phyloP scores from a whole-genome alignment of 2,329 filamentous ascomycete species.

The Pseudogymnoascus sp. region DNA sequence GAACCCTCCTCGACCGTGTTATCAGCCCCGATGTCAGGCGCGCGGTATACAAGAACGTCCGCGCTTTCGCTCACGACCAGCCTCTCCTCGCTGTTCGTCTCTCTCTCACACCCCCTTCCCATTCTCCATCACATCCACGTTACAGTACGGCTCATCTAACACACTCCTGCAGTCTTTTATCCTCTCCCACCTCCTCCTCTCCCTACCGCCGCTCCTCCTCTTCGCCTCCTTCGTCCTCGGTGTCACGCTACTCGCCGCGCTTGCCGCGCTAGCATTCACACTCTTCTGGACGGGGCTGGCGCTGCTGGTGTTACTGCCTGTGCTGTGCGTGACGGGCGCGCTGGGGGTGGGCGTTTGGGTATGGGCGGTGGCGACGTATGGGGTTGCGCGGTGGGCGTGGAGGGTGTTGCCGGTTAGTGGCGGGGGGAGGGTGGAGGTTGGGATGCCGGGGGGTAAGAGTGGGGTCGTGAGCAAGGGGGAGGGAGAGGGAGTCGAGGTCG shows the following conservation, averaged over 20 bases:
- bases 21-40: constrained; percentile 56
- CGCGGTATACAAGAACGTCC: constrained; percentile 45
- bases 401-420: constrained; percentile 22
- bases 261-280: constrained; percentile 56
- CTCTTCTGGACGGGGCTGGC: constrained; percentile 63
- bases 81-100: constrained; percentile 62
- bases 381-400: constrained; percentile 42
- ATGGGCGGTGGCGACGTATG: constrained; percentile 57
- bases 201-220: constrained; percentile 58
- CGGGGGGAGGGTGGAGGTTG: constrained; percentile 15
- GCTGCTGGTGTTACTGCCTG: constrained; percentile 60
- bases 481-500: constrained; percentile 16
- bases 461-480: constrained; percentile 19
- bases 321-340: constrained; percentile 58
- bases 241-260: constrained; percentile 50
- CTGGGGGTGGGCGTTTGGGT: constrained; percentile 59
- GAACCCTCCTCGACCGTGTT: constrained; percentile 38
- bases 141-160: constrained; percentile 11
- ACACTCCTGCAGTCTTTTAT: constrained; percentile 53
- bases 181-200: constrained; percentile 55
- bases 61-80: constrained; percentile 52
- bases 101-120: not conserved
- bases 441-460: constrained; percentile 20
- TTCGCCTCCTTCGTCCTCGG: constrained; percentile 61
- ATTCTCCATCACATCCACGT: not conserved